Percentiles rank a stretch among this genome's conserved stretches.
These are phyloP conservation scores for Bacterosira constricta DNA, from an alignment of 108 stramenopile species.

Conservation along the genomic window DNA sequence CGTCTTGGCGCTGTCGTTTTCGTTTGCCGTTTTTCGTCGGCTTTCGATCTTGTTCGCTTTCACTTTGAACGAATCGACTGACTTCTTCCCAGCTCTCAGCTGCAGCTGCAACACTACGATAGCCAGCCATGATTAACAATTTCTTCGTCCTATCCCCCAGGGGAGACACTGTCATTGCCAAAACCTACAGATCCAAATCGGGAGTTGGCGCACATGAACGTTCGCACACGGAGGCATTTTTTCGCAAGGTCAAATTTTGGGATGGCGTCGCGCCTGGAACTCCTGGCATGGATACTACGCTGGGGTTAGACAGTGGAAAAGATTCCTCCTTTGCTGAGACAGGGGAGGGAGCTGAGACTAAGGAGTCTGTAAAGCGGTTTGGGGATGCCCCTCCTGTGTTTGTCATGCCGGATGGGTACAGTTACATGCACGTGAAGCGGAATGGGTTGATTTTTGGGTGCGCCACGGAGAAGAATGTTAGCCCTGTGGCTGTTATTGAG, in stretches of 20 bases:
- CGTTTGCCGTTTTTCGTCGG: too few species aligned
- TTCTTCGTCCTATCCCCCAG: constrained; percentile 98
- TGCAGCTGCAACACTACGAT: background rate
- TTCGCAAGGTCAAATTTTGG: constrained; percentile 98
- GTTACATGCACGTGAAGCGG: constrained; percentile 94
- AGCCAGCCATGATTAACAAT: constrained; percentile 76
- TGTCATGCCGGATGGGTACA: constrained; percentile 90
- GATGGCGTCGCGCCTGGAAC: constrained; percentile 60
- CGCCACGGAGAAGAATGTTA: constrained; percentile 91
- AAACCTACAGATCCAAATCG: constrained; percentile 86
- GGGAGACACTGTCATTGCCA: constrained; percentile 98
- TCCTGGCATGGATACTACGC: constrained; percentile 45
- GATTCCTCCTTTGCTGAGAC: constrained; percentile 3
- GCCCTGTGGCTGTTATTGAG: constrained; percentile 81
- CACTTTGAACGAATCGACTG: too few species aligned
- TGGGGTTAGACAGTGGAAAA: constrained; percentile 17
- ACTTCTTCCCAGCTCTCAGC: background rate
- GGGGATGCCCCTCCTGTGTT: constrained; percentile 93
- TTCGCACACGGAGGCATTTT: constrained; percentile 93
- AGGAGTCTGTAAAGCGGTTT: constrained; percentile 43
- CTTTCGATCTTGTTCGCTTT: too few species aligned
- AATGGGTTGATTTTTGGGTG: constrained; percentile 97
- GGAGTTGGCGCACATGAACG: constrained; percentile 78
- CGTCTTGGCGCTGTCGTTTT: too few species aligned
- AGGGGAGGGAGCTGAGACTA: constrained; percentile 5